phyloP scores from a whole-genome alignment of 2,329 filamentous ascomycete species.

The Fusarium dlaminii region DNA sequence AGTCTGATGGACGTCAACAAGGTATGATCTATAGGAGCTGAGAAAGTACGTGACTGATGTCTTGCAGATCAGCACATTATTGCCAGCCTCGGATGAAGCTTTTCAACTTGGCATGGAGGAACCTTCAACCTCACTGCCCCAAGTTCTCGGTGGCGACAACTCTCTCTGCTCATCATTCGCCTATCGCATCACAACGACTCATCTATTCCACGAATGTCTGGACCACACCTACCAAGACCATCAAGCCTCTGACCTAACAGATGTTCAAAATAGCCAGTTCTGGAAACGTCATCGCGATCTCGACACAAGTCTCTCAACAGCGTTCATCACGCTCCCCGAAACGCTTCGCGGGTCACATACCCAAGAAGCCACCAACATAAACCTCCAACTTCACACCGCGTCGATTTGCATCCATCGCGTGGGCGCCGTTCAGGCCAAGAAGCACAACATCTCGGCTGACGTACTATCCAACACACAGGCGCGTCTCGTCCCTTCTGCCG shows the following conservation, averaged over 20 bases:
- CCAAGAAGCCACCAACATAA: conserved; percentile 78
- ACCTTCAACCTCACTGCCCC: conserved; percentile 66
- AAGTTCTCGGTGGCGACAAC: conserved; percentile 64
- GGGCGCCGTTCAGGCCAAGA: conserved; percentile 75
- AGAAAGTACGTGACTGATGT: background rate
- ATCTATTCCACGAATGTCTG: conserved; percentile 81
- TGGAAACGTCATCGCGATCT: conserved; percentile 84
- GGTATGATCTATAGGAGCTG: background rate
- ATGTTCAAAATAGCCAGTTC: conserved; percentile 59
- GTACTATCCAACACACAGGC: conserved; percentile 62
- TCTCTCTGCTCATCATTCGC: conserved; percentile 71
- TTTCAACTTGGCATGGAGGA: conserved; percentile 73
- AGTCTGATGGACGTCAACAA: conserved; percentile 78
- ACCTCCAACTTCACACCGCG: conserved; percentile 85
- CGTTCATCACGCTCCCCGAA: conserved; percentile 77
- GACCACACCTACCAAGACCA: conserved; percentile 73
- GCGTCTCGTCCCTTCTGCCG: conserved; percentile 78
- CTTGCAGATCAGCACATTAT: conserved; percentile 71
- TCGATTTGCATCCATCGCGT: conserved; percentile 87
- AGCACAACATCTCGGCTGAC: background rate
- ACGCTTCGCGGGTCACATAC: conserved; percentile 74
- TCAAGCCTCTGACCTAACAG: conserved; percentile 66
- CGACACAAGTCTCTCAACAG: conserved; percentile 78
- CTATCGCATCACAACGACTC: conserved; percentile 74
- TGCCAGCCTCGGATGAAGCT: conserved; percentile 79